phyloP scores from a whole-genome alignment of 169 alveolate genomes.

The Cryptosporidium meleagridis region DNA sequence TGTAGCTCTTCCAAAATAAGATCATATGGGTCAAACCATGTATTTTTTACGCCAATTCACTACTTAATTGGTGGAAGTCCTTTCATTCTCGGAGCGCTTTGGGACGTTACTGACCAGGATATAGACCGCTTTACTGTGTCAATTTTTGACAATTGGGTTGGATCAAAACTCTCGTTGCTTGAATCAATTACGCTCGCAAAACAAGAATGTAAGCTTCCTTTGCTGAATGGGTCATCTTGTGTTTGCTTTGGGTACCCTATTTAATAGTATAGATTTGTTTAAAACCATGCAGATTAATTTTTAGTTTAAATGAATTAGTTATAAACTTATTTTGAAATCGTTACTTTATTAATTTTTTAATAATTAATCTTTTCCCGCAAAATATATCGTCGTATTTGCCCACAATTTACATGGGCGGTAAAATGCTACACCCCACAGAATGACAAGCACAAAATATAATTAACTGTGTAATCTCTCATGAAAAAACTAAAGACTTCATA shows the following conservation, averaged over 20 bases:
- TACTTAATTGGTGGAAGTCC: conserved; percentile 74
- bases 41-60: conserved; percentile 53
- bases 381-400: conserved; percentile 34
- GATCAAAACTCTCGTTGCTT: conserved; percentile 24
- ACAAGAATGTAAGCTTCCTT: conserved; percentile 52
- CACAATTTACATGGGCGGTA: conserved; percentile 76
- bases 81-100: conserved; percentile 64
- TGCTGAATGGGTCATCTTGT: conserved; percentile 63
- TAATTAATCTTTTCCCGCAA: conserved; percentile 6
- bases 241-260: conserved; percentile 65
- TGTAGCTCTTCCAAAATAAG: conserved; percentile 71
- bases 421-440: conserved; percentile 57
- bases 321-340: not conserved
- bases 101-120: conserved; percentile 74
- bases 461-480: conserved; percentile 7
- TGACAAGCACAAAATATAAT: not conserved
- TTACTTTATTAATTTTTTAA: not conserved
- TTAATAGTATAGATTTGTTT: not conserved
- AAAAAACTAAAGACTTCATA: not conserved
- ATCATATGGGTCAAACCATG: conserved; percentile 45
- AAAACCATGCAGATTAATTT: no score
- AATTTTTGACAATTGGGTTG: conserved; percentile 64
- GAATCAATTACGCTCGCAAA: conserved; percentile 61
- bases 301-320: not conserved
- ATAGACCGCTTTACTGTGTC: conserved; percentile 69